Base-by-base conservation (phyloP, 169 alveolate genomes). In the Perkinsus chesapeaki region DNA sequence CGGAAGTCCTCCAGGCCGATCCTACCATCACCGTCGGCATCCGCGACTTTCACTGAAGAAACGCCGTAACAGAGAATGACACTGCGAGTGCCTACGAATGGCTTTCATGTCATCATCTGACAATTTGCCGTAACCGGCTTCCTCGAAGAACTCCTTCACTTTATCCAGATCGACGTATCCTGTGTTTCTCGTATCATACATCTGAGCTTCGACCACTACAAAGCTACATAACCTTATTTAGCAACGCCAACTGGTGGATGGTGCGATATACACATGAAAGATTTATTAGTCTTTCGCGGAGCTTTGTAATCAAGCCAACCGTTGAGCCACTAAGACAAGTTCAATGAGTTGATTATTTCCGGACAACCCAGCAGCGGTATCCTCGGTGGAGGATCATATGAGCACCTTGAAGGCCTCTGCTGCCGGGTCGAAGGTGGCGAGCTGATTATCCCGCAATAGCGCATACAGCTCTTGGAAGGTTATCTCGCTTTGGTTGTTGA, bases 341-440 rank as follows among this genome's bases (percentile, higher is more conserved):
- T n/a, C n/a, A n/a, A n/a, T n/a, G n/a, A n/a, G n/a, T n/a, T n/a
- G n/a, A n/a, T n/a, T n/a, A n/a, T n/a, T n/a, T n/a, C n/a, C n/a
- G n/a, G n/a, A n/a, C n/a, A n/a, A n/a, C n/a, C n/a, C n/a, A n/a
- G n/a, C n/a, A n/a, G n/a, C n/a, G n/a, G n/a, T n/a, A n/a, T n/a
- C n/a, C n/a, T n/a, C n/a, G n/a, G n/a, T n/a, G n/a, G 12, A 60
- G 36, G 27, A 7, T 1, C 37, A 0, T 9, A 60, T 9, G 82
- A 12, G 82, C 31, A 92, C 93, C 92, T 94, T 94, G 91, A 94
- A 94, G 72, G 96, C 96, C n/a, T 94, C 96, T 31, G 90, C 91
- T n/a, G 92, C 91, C 38, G 96, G 96, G 94, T 94, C 96, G 92
- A 93, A 93, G 91, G 90, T 93, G 39, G 92, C 92, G 39, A 94